Percentiles rank a stretch among this genome's conserved stretches.
phyloP scores from a whole-genome alignment of 176 grass and related monocot species.

The Avena insularis region DNA sequence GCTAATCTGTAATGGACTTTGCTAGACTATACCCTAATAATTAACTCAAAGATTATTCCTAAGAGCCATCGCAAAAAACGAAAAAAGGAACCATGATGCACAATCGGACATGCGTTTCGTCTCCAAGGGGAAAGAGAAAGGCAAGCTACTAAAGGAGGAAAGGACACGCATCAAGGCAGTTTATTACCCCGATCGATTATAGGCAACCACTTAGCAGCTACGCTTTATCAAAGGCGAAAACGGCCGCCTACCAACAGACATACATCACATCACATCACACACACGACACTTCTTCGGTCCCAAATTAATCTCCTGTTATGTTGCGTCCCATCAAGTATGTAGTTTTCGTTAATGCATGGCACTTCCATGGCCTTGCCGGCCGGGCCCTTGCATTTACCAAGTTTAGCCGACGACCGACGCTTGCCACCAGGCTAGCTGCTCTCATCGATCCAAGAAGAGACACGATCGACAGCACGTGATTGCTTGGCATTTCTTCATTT shows the following conservation, averaged over 20 bases:
- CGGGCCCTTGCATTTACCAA: not conserved
- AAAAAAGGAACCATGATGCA: too few relatives aligned
- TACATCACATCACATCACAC: too few relatives aligned
- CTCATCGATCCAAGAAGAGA: not conserved
- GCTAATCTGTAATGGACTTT: too few relatives aligned
- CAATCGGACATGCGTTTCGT: conserved; percentile 39
- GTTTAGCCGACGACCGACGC: not conserved
- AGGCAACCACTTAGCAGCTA: conserved; percentile 1
- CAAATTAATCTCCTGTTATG: not conserved
- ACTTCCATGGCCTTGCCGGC: not conserved
- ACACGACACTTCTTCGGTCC: not conserved
- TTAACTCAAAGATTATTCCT: too few relatives aligned
- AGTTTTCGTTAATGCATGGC: not conserved
- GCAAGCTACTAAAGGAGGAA: not conserved
- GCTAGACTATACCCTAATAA: too few relatives aligned
- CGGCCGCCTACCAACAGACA: conserved; percentile 28
- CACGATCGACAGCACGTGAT: not conserved
- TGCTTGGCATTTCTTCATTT: too few relatives aligned
- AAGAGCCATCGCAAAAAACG: too few relatives aligned
- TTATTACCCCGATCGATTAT: not conserved
- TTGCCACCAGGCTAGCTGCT: not conserved
- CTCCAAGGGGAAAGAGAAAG: not conserved
- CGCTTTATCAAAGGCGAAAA: conserved; percentile 57
- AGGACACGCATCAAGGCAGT: not conserved
- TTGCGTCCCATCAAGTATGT: not conserved